Percentiles rank a stretch among this genome's conserved stretches.
Evolutionary conservation across 306 rosid genomes (phyloP).

Genomic region (Cyamopsis tetragonoloba): DNA sequence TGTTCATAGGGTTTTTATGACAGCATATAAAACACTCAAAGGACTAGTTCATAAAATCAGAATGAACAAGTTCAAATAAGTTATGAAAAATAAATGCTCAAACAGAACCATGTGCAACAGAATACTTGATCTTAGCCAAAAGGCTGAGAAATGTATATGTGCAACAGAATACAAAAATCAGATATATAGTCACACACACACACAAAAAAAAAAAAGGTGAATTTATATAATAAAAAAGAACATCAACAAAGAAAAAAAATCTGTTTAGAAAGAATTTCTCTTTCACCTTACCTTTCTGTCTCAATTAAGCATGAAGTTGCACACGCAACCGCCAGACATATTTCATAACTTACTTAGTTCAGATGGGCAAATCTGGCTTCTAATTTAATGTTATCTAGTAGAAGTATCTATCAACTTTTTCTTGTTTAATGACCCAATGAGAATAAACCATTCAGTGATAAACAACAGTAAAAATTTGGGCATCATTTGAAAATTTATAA

Average conservation of each 20-base stretch:
- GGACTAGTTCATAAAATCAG: not conserved
- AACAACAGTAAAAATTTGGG: not conserved
- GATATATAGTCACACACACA: not conserved
- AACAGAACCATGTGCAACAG: not conserved
- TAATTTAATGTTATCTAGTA: not conserved
- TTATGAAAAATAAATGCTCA: not conserved
- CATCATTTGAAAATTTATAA: not conserved
- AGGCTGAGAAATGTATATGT: too few relatives aligned
- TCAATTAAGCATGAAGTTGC: not conserved
- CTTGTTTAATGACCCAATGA: not conserved
- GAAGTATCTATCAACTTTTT: not conserved
- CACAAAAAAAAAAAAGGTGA: not conserved
- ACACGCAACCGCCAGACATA: not conserved
- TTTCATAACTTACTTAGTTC: not conserved
- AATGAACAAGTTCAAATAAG: not conserved
- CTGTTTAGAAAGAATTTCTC: not conserved
- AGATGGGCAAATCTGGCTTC: not conserved
- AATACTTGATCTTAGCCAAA: too few relatives aligned
- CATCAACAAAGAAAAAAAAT: conserved; percentile 8
- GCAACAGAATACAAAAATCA: not conserved
- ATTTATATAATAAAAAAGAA: not conserved
- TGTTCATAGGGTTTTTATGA: not conserved
- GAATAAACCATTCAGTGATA: not conserved
- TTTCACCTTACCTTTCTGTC: not conserved
- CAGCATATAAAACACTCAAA: not conserved